Conservation (phyloP, 139 green algal genomes). For the Chlamydomonas sphaeroides region DNA sequence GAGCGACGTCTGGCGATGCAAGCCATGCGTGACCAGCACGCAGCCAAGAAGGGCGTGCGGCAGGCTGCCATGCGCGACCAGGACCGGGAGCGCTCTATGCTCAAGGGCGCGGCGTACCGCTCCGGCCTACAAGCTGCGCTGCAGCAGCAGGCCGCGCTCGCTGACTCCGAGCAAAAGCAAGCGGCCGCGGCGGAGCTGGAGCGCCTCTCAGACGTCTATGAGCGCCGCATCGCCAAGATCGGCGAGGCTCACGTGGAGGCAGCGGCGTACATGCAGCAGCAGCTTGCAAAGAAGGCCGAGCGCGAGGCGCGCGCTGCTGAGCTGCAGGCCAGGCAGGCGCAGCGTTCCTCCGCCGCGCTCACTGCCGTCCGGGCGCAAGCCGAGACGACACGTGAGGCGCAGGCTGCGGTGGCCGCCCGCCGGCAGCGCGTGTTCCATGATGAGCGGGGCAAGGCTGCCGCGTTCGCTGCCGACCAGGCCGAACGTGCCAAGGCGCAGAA, state of each 20-base stretch:
- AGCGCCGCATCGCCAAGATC: background rate
- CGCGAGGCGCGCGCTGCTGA: background rate
- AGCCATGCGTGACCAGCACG: background rate
- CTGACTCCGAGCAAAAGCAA: background rate
- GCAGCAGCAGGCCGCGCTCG: background rate
- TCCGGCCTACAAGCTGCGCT: background rate
- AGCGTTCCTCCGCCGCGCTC: background rate
- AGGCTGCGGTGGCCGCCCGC: background rate
- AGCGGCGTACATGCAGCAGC: constrained; percentile 15
- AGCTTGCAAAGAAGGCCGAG: background rate
- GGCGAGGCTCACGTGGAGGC: constrained; percentile 31
- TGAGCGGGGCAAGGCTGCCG: constrained; percentile 11
- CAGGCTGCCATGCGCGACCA: constrained; percentile 24
- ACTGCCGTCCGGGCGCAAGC: background rate
- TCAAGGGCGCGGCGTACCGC: background rate
- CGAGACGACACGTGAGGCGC: background rate
- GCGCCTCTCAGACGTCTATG: constrained; percentile 7
- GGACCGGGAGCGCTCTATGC: constrained; percentile 22
- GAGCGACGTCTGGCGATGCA: constrained; percentile 9
- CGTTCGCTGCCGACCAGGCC: constrained; percentile 1
- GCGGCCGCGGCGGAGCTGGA: constrained; percentile 4
- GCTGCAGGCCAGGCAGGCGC: background rate
- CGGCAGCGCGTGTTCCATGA: background rate
- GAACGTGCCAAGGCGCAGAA: background rate
- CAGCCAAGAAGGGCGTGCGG: background rate